Percentiles rank a stretch among this genome's conserved stretches.
These are phyloP conservation scores for Abelmoschus esculentus DNA, from an alignment of 345 rosid genomes.

Conservation along the genomic window DNA sequence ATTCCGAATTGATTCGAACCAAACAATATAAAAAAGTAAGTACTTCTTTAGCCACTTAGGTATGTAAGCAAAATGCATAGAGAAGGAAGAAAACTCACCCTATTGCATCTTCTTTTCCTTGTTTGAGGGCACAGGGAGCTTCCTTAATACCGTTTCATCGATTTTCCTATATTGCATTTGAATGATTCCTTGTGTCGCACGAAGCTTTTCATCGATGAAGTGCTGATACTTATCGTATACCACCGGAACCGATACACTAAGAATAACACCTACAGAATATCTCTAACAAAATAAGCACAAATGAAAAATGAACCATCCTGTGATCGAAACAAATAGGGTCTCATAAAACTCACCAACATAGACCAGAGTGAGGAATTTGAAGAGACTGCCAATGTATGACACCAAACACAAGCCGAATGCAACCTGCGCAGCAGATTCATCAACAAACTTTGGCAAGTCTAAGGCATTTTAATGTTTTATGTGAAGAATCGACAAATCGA, in stretches of 20 bases:
- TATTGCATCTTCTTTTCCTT: too few species aligned
- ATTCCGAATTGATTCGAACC: too few species aligned
- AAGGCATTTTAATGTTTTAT: neutral
- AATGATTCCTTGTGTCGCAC: slow-evolving; percentile 30
- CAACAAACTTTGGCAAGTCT: too few species aligned
- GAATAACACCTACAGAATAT: slow-evolving; percentile 43
- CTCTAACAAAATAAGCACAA: slow-evolving; percentile 4
- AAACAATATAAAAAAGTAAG: too few species aligned
- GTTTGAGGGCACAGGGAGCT: slow-evolving; percentile 36
- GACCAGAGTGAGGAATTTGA: neutral
- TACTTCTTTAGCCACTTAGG: too few species aligned
- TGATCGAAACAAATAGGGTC: neutral
- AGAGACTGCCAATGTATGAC: neutral
- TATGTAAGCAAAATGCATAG: neutral
- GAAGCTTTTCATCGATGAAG: slow-evolving; percentile 59
- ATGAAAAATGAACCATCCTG: neutral
- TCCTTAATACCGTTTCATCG: slow-evolving; percentile 45
- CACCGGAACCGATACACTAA: slow-evolving; percentile 59
- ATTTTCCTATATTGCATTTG: slow-evolving; percentile 50
- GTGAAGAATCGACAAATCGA: neutral
- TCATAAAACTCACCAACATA: neutral
- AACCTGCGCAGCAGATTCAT: neutral
- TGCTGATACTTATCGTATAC: slow-evolving; percentile 62
- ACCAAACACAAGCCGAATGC: neutral
- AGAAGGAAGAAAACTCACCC: too few species aligned